Evolutionary conservation across 2,329 filamentous ascomycete genomes (phyloP), one percentile per base, ranked within the genome.

Genomic region (Fusarium fracticaudum): DNA sequence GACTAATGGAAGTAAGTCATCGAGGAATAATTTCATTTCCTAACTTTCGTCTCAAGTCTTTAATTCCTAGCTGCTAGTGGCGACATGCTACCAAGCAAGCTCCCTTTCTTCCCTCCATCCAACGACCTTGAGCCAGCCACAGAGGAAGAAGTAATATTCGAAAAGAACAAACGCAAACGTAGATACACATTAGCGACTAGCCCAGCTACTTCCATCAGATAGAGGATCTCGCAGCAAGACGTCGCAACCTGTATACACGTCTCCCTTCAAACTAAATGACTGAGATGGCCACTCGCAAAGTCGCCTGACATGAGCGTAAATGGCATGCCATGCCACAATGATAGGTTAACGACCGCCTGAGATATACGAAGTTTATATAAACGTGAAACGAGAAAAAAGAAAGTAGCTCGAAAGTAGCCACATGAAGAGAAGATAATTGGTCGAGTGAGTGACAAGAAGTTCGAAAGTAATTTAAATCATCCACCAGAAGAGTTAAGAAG

Each of bases 101-200:
- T 68, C 57, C 58, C 59, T 60, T 64, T 54, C 51, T 50, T 68
- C 70, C 71, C 58, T 57, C 70, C 73, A 71, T 76, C 76, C 76
- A 76, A 75, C 72, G 63, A 75, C 74, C 64, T 70, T 59, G 57
- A 73, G 60, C 72, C 61, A 72, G 75, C 61, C 72, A 67, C 55
- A 69, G 71, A 69, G 62, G 70, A 67, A 65, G 55, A 64, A 76
- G 66, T 59, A 57, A 75, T 72, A 78, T 74, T 72, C 67, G 71
- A 75, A 74, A 78, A 70, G 60, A 63, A 74, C 47, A 73, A 62
- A 66, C 65, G 54, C 60, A 67, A 77, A 70, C 66, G 53, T 75
- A 78, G 73, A 77, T 79, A 77, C 70, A 79, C 77, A 76, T 79
- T 77, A 73, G 74, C 77, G 74, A 77, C 74, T 77, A 75, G 72